Base-by-base conservation (phyloP, 23 red algal species). In the Cyanidiococcus yangmingshanensis region DNA sequence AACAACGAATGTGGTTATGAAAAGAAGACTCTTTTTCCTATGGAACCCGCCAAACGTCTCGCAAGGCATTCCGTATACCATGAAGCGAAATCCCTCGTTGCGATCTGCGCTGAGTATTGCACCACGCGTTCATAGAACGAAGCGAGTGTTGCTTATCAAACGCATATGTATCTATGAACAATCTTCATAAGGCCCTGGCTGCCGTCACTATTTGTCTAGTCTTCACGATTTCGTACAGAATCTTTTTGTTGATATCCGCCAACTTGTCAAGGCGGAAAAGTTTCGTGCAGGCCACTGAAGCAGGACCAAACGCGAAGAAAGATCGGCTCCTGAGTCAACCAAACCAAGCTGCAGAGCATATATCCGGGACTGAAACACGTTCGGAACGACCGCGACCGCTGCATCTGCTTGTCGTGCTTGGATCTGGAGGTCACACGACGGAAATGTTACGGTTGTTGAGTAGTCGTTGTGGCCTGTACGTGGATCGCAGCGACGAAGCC, bases 401-500 rank as follows among this genome's bases (percentile, higher is more conserved):
- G 57, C 79, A 38, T 38, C 37, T 84, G 71, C 31, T 90, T 12
- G 76, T 86, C 21, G 82, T 98, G 18, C 82, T 98, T 29, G 94
- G 94, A 45, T 90, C 85, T 26, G 94, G 89, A 57, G 94, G 88
- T 1, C 94, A 92, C 76, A 98, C 94, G 18, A 57, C 94, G 30
- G 94, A 98, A 79, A 82, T 98, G 74, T 79, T 89, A 0, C 25
- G 80, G 59, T 39, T 95, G 29, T 57, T 95, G 1, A 25, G 63
- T 25, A 2, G 63, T 35, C 16, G 32, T 29, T 2, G 32, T 29
- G 63, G 63, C 21, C 27, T 71, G 63, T 30, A 3, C n/a, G 27
- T 12, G 3, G n/a, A 32, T 12, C 63, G n/a, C 63, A 3, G n/a
- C 12, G 63, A 17, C 63, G 63, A 25, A 7, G n/a, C 63, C n/a